Evolutionary conservation across 805 yeast species (phyloP).

Genomic region (Candida insectorum): DNA sequence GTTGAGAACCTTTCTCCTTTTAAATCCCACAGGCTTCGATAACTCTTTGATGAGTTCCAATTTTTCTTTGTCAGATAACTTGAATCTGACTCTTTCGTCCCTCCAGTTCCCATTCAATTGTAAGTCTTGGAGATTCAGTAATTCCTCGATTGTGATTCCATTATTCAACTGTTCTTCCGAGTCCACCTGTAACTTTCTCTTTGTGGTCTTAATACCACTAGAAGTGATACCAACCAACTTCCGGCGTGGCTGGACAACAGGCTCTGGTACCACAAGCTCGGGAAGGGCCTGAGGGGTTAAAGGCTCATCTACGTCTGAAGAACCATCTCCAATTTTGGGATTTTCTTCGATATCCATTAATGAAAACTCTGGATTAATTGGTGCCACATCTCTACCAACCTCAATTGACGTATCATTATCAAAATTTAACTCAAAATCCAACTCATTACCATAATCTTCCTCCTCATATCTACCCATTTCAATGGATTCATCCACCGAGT

Average conservation of each 20-base stretch:
- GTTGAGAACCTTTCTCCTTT: slow-evolving; percentile 22
- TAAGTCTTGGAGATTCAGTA: slow-evolving; percentile 25
- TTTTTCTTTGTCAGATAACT: slow-evolving; percentile 29
- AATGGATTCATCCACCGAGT: slow-evolving; percentile 39
- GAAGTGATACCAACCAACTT: slow-evolving; percentile 33
- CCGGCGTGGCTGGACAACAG: slow-evolving; percentile 15
- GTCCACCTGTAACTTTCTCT: slow-evolving; percentile 47
- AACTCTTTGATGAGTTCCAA: slow-evolving; percentile 32
- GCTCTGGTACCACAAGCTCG: slow-evolving; percentile 1
- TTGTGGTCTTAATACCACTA: slow-evolving; percentile 45
- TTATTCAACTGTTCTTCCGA: slow-evolving; percentile 40
- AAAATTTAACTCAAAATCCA: slow-evolving; percentile 43
- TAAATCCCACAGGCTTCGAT: slow-evolving; percentile 23
- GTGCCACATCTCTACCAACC: slow-evolving; percentile 44
- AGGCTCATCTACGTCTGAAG: slow-evolving; percentile 23
- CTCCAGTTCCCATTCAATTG: slow-evolving; percentile 16
- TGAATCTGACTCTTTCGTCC: slow-evolving; percentile 19
- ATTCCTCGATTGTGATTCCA: slow-evolving; percentile 35
- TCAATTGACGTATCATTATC: slow-evolving; percentile 48
- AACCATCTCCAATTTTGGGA: not conserved
- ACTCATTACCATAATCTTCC: slow-evolving; percentile 35
- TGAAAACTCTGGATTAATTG: slow-evolving; percentile 23
- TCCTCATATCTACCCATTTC: slow-evolving; percentile 57
- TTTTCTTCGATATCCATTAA: slow-evolving; percentile 4
- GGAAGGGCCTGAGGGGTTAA: slow-evolving; percentile 19